Conservation (phyloP, 2,329 filamentous ascomycete genomes). For the Gremmenia infestans region DNA sequence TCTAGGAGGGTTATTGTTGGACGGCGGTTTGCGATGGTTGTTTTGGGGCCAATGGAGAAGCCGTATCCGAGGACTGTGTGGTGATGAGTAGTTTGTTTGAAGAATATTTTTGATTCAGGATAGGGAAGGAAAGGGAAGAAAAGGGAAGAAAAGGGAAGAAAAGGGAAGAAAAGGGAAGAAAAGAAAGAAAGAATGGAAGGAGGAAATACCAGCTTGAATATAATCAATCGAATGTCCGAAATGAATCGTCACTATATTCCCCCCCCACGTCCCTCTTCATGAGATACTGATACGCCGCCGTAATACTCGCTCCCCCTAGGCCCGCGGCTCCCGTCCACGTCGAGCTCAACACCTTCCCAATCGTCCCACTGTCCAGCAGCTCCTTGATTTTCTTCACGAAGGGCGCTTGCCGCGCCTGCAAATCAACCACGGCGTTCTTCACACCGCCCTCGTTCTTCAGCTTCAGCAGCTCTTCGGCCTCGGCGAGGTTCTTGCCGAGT, state of each 20-base stretch:
- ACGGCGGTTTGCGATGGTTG: conserved; percentile 11
- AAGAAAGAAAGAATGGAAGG: not conserved
- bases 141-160: not conserved
- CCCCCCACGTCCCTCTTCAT: conserved; percentile 41
- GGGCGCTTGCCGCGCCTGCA: conserved; percentile 47
- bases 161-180: not conserved
- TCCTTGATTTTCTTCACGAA: conserved; percentile 39
- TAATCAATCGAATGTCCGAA: conserved; percentile 39
- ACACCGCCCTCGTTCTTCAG: conserved; percentile 38
- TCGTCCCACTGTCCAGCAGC: conserved; percentile 39
- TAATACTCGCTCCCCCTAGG: not conserved
- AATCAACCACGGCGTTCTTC: conserved; percentile 38
- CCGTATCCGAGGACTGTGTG: conserved; percentile 16
- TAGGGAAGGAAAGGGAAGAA: not conserved
- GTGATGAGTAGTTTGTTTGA: not conserved
- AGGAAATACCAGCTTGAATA: conserved; percentile 26
- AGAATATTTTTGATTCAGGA: not conserved
- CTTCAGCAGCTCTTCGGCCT: conserved; percentile 40
- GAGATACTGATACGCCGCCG: conserved; percentile 42
- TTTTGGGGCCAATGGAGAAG: conserved; percentile 9
- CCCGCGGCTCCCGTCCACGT: conserved; percentile 11
- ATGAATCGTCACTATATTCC: conserved; percentile 26
- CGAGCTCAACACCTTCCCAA: conserved; percentile 48
- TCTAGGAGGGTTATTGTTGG: conserved; percentile 7
- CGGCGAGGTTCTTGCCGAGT: conserved; percentile 36